A percentile compares a stretch with the other conserved stretches of the same genome.
Evolutionary conservation across 306 rosid species (phyloP).

Genomic region (Calophaca sinica): DNA sequence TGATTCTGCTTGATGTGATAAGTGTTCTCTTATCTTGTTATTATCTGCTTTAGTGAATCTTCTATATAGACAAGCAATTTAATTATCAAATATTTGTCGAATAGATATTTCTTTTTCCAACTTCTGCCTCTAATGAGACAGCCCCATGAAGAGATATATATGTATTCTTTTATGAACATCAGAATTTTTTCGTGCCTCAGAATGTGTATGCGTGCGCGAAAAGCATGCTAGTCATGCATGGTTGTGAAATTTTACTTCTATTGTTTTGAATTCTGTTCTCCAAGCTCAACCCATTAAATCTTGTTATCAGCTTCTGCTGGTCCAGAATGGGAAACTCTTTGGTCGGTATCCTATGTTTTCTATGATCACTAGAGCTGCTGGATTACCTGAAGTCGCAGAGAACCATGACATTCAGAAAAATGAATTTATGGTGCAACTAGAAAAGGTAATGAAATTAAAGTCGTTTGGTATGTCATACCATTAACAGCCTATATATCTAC

Average conservation of each 20-base stretch:
- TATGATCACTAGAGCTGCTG: conserved; percentile 79
- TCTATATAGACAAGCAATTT: conserved; percentile 25
- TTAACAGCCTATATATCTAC: conserved; percentile 1
- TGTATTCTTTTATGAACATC: conserved; percentile 22
- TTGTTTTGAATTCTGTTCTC: conserved; percentile 38
- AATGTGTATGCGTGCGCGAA: not conserved
- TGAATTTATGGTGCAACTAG: conserved; percentile 77
- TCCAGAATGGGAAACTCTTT: conserved; percentile 91
- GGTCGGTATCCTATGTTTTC: conserved; percentile 77
- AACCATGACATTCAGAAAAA: conserved; percentile 78
- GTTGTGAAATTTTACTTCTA: conserved; percentile 30
- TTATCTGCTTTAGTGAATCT: conserved; percentile 4
- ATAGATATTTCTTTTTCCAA: conserved; percentile 24
- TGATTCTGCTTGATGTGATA: conserved; percentile 36
- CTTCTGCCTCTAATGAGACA: conserved; percentile 17
- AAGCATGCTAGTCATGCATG: conserved; percentile 23
- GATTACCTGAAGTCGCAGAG: conserved; percentile 73
- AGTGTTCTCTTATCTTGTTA: conserved; percentile 19
- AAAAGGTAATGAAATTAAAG: conserved; percentile 69
- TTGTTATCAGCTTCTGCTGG: conserved; percentile 78
- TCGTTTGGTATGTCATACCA: conserved; percentile 31
- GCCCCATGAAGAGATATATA: conserved; percentile 19
- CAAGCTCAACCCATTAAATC: conserved; percentile 49
- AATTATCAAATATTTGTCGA: conserved; percentile 19
- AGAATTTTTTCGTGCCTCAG: conserved; percentile 11